Base-by-base conservation (phyloP, 176 grass and related monocot genomes). In the Oryza australiensis region DNA sequence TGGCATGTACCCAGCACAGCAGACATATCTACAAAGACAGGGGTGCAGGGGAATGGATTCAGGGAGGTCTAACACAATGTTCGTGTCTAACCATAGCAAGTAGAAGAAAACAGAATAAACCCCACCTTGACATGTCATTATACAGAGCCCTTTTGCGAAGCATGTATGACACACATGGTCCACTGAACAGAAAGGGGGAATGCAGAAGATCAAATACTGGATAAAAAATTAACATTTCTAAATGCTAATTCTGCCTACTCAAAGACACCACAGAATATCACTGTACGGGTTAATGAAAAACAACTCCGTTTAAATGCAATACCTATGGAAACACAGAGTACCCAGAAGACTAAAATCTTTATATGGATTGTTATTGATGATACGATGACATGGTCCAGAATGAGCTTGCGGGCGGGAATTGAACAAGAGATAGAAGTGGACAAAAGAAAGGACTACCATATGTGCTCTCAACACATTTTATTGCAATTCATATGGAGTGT, bases 121-220 rank as follows among this genome's bases (percentile, higher is more conserved):
- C 1, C 12, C 93, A 99, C 96, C 96, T 95, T 40, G 93, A 93
- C 93, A 99, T 99, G 87, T 99, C 96, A 95, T 94, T 94, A 10
- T 99, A 95, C 59, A 99, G 93, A 87, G 96, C 93, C 85, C 96
- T 88, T 87, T 95, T 99, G 70, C 96, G 91, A 80, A 99, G 96
- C 96, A 99, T 94, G 74, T 99, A 99, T 3, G 96, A 99, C 16
- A 95, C 93, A 4, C 96, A 99, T 78, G 96, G 96, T 27, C 85
- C 96, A 87, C 96, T 99, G 82, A 83, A 88, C 67, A 82, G 38
- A 69, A 82, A 24, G 75, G 34, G 42, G 28, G 62, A 75, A 69
- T 74, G 34, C 11, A 86, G 12, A 29, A 67, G 27, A 82, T 86
- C 66, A 82, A 45, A 8, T 73, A 82, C 26, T 30, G 12, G 12